These are phyloP conservation scores for Didymosphaeria variabile DNA, from an alignment of 2,329 filamentous ascomycete species.

Conservation along the genomic window DNA sequence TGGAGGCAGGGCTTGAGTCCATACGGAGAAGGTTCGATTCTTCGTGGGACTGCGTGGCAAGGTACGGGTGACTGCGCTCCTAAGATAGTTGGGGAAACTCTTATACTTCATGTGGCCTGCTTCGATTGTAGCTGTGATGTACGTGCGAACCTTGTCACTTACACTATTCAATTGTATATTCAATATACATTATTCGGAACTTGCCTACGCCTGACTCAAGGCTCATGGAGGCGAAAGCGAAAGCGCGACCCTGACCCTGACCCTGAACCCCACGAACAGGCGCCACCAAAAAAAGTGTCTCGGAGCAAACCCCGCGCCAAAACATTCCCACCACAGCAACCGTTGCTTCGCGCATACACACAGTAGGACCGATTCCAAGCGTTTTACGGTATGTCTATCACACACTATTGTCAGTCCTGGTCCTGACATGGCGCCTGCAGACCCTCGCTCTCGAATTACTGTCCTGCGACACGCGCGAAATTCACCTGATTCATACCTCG, in stretches of 20 bases:
- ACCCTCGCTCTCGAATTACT: too few relatives aligned
- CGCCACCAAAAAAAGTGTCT: constrained; percentile 15
- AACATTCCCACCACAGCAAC: neutral
- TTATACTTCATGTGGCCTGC: constrained; percentile 25
- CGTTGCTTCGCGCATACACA: constrained; percentile 6
- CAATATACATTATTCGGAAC: too few relatives aligned
- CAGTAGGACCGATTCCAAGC: too few relatives aligned
- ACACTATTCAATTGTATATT: too few relatives aligned
- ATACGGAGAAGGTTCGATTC: constrained; percentile 29
- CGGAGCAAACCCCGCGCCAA: constrained; percentile 1
- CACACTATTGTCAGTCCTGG: too few relatives aligned
- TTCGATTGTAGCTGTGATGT: neutral
- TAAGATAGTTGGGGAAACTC: constrained; percentile 40
- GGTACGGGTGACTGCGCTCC: constrained; percentile 36
- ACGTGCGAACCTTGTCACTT: neutral
- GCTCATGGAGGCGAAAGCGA: neutral
- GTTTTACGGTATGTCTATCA: too few relatives aligned
- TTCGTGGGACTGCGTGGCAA: constrained; percentile 28
- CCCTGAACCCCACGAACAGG: neutral
- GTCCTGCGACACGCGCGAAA: too few relatives aligned
- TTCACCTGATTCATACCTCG: too few relatives aligned
- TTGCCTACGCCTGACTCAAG: too few relatives aligned
- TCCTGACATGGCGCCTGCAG: too few relatives aligned
- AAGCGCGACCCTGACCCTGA: constrained; percentile 3
- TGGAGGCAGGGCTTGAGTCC: constrained; percentile 32